Base-by-base conservation (phyloP, 2,329 filamentous ascomycete genomes). In the Pseudocercospora musae region DNA sequence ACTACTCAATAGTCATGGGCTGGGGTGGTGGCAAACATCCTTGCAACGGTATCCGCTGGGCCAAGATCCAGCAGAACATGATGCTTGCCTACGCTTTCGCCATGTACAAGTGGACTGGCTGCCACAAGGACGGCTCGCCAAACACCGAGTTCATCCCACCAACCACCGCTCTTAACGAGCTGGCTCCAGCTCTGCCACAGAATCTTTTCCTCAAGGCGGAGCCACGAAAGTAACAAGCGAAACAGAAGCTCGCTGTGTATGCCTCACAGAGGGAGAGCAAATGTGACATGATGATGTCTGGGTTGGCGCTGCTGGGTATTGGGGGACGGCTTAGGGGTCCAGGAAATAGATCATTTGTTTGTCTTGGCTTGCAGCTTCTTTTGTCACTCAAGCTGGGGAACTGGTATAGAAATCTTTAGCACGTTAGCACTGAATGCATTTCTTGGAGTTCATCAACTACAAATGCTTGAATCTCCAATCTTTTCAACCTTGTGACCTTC, bases 51-150 rank as follows among this genome's bases (percentile, higher is more conserved):
- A 67, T 68, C 66, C 65, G 74, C 62, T 82, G 84, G 69, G 81
- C 81, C 0, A 83, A 83, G 64, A 71, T 84, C 2, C 80, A 84
- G 67, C 76, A 79, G 57, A 78, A 75, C 57, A 73, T 83, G 60
- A 78, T 82, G 27, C 76, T 75, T 0, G 80, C 79, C 1, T 76
- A 63, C 50, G 61, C 63, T 40, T 55, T 66, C 13, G 59, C 62
- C 6, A 23, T 59, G 29, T 59, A 44, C 13, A 52, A 59, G 48
- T 59, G 48, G 57, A 52, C 57, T 18, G 50, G 57, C 57, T 59
- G 57, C 40, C 46, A 59, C 57, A 27, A 59, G 46, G 48, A 59
- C 9, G 57, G 57, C 25, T 27, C 48, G 21, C 48, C 48, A 52
- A 52, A 52, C 48, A 31, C 15, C 25, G 48, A 52, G 23, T 52